Conservation (phyloP, 1,284 basidiomycete genomes). For the Pseudomicrostroma phylloplanum region DNA sequence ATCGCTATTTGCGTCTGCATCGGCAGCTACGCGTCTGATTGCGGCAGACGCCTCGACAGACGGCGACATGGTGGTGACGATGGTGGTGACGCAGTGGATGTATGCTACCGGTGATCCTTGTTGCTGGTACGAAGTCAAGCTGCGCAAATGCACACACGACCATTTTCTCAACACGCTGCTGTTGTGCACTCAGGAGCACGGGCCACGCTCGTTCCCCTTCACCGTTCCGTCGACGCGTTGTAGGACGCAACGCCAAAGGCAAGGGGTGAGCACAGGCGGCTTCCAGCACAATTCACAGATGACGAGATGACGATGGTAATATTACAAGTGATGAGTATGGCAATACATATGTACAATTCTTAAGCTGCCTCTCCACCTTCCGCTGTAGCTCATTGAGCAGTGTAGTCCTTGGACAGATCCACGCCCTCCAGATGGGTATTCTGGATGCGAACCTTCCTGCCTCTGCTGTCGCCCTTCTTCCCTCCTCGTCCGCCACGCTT, state of each 20-base stretch:
- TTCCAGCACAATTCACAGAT: background rate
- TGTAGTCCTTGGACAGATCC: slow-evolving; percentile 1
- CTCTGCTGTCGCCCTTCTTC: background rate
- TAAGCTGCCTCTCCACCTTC: background rate
- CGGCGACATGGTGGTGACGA: too few species aligned
- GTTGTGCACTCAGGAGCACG: too few species aligned
- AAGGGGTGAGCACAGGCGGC: background rate
- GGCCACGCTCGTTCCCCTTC: too few species aligned
- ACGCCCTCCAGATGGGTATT: background rate
- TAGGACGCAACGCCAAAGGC: background rate
- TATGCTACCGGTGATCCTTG: too few species aligned
- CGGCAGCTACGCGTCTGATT: too few species aligned
- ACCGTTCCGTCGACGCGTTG: background rate
- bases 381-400: background rate
- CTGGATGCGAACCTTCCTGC: background rate
- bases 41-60: too few species aligned
- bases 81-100: too few species aligned
- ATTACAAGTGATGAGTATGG: background rate
- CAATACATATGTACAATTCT: background rate
- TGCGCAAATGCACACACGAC: too few species aligned
- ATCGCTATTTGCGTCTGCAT: too few species aligned
- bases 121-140: too few species aligned
- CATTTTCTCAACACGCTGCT: too few species aligned
- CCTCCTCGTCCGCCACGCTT: slow-evolving; percentile 6
- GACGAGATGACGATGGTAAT: background rate